These are phyloP conservation scores for Forsythia viridissima DNA, from an alignment of 257 asterid genomes.

Conservation along the genomic window DNA sequence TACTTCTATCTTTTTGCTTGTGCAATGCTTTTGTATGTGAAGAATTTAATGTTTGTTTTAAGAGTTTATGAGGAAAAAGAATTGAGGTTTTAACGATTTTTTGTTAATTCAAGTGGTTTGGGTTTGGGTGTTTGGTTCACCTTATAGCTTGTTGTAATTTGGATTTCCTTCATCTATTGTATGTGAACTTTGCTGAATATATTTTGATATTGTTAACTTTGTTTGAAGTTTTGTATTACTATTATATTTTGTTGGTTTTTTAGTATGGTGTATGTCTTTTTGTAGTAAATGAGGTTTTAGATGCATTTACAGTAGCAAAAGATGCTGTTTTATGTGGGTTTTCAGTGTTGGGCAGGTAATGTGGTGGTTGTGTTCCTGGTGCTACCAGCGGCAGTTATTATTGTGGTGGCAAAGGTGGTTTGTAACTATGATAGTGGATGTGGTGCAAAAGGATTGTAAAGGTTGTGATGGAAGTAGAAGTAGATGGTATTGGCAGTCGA, in stretches of 20 bases:
- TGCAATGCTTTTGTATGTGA: constrained; percentile 4
- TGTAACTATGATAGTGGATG: background rate
- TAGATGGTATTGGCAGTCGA: background rate
- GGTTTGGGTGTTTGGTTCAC: constrained; percentile 7
- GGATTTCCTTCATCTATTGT: background rate
- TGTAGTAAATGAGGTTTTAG: constrained; percentile 6
- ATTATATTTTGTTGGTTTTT: background rate
- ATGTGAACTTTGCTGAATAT: background rate
- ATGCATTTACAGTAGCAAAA: background rate
- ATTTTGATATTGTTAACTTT: no score
- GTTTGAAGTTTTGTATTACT: background rate
- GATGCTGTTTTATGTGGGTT: no score
- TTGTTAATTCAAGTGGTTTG: background rate
- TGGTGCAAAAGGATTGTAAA: background rate
- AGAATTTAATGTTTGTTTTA: constrained; percentile 17
- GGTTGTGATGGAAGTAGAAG: background rate
- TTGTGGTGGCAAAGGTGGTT: background rate
- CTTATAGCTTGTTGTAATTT: constrained; percentile 23
- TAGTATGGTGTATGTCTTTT: constrained; percentile 16
- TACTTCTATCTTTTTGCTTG: background rate
- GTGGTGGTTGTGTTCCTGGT: no score
- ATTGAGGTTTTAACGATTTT: background rate
- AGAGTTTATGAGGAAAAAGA: background rate
- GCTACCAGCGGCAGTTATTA: no score
- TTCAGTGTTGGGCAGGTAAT: no score